phyloP scores from a whole-genome alignment of 495 filamentous ascomycete genomes.

The Schizothecium vesticola region DNA sequence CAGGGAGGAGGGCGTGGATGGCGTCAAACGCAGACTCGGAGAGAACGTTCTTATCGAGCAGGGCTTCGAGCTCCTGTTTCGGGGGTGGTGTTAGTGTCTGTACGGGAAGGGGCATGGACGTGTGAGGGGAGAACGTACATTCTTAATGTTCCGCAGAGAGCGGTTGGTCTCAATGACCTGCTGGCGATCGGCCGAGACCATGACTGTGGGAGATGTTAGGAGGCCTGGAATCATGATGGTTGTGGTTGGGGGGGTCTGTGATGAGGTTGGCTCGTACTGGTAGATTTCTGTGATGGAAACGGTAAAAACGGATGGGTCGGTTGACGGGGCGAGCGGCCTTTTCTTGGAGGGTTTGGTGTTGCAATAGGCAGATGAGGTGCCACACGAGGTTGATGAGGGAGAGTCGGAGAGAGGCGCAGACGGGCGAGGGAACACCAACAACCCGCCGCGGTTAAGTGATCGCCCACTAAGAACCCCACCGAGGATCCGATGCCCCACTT shows the following conservation, averaged over 20 bases:
- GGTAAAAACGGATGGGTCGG: neutral
- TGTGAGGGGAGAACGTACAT: constrained; percentile 44
- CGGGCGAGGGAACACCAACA: neutral
- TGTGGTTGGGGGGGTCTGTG: neutral
- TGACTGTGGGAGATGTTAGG: constrained; percentile 11
- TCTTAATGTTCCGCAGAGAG: constrained; percentile 80
- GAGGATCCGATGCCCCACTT: neutral
- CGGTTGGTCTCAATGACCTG: constrained; percentile 61
- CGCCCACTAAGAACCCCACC: neutral
- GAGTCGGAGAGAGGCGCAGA: neutral
- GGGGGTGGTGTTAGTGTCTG: constrained; percentile 26
- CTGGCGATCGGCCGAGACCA: constrained; percentile 44
- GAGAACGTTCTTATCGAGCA: constrained; percentile 73
- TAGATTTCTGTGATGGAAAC: neutral
- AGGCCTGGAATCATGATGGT: neutral
- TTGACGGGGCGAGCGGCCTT: neutral
- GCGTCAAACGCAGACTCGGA: constrained; percentile 61
- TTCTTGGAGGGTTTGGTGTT: neutral
- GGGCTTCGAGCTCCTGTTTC: constrained; percentile 97
- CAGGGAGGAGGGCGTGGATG: constrained; percentile 68
- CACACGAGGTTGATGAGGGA: neutral
- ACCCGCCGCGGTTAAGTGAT: neutral
- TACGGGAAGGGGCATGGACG: neutral
- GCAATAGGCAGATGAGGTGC: neutral
- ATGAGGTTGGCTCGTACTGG: neutral